Evolutionary conservation across 2,329 filamentous ascomycete genomes (phyloP).

Genomic region (Trichoderma guizhouense): DNA sequence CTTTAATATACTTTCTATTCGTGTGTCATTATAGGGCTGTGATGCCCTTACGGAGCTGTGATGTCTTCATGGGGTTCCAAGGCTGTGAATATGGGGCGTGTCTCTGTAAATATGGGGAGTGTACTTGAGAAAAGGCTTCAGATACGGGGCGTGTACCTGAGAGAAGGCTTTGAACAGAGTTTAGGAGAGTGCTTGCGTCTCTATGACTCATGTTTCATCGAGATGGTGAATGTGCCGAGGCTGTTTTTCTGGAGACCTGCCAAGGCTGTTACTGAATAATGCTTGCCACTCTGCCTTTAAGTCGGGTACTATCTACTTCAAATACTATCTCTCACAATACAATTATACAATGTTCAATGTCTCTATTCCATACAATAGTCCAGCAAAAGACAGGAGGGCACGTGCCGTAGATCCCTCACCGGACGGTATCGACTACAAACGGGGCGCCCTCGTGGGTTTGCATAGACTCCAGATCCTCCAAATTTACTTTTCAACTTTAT

Average conservation of each 20-base stretch:
- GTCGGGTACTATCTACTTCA: background rate
- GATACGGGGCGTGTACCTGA: too few relatives aligned
- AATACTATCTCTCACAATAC: background rate
- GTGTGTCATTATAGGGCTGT: background rate
- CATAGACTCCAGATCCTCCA: background rate
- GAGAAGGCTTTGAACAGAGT: background rate
- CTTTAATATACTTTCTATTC: background rate
- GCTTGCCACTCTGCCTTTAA: background rate
- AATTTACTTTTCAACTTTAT: background rate
- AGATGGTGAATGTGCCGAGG: background rate
- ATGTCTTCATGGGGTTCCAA: too few relatives aligned
- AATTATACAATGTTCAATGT: fast-evolving
- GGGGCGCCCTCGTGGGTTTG: background rate
- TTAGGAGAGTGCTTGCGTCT: fast-evolving
- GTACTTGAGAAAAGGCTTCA: background rate
- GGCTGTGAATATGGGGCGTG: background rate
- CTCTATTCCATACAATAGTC: background rate
- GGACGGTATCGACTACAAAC: background rate
- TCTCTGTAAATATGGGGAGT: background rate
- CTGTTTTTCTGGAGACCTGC: background rate
- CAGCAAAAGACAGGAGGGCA: background rate
- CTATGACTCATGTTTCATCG: background rate
- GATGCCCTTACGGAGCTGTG: too few relatives aligned
- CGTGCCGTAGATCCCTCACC: background rate
- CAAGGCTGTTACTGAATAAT: background rate